These are phyloP conservation scores for Papiliotrema flavescens DNA, from an alignment of 1,284 basidiomycete species.

Conservation along the genomic window DNA sequence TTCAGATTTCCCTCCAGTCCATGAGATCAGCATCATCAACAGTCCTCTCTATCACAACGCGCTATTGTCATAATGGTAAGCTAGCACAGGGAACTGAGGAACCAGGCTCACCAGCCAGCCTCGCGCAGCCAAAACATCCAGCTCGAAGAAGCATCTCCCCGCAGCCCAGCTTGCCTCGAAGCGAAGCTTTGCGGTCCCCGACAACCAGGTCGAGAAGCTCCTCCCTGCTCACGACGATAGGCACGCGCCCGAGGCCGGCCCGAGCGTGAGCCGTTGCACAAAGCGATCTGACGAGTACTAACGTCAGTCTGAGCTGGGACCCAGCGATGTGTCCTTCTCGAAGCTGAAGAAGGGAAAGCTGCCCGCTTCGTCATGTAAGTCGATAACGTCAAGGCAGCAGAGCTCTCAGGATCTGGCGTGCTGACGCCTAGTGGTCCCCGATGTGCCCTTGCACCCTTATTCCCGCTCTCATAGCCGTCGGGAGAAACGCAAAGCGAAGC, in stretches of 20 bases:
- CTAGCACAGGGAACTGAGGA: neutral
- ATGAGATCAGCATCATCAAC: neutral
- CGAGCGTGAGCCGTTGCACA: constrained; percentile 2
- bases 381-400: no score
- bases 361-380: constrained; percentile 1
- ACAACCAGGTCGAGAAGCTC: constrained; percentile 9
- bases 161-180: constrained; percentile 24
- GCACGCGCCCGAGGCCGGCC: neutral
- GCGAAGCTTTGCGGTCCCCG: constrained; percentile 16
- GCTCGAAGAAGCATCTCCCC: constrained; percentile 16
- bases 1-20: neutral
- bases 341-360: constrained; percentile 7
- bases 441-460: constrained; percentile 36
- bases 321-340: neutral
- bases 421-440: neutral
- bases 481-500: constrained; percentile 40
- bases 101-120: constrained; percentile 14
- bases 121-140: constrained; percentile 19
- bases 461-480: constrained; percentile 44
- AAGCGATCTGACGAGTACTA: neutral
- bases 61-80: neutral
- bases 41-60: neutral
- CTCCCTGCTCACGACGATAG: constrained; percentile 13
- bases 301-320: neutral
- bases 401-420: no score